Conservation (phyloP, 306 rosid genomes). For the Acacia melanoxylon region DNA sequence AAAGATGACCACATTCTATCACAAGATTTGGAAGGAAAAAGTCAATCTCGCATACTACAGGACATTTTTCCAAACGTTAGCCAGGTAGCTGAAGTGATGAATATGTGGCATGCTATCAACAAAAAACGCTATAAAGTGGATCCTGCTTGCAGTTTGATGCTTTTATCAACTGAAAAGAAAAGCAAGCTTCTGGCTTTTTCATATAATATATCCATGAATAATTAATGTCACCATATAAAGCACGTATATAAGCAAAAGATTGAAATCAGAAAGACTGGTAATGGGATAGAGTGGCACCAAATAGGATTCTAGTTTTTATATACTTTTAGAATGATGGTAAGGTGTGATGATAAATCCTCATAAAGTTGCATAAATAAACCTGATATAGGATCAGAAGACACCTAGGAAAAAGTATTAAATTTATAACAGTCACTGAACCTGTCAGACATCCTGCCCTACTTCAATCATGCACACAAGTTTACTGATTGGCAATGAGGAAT, state of each 20-base stretch:
- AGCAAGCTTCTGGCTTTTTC: neutral
- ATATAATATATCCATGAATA: neutral
- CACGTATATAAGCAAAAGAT: neutral
- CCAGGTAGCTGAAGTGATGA: slow-evolving; percentile 9
- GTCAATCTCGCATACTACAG: neutral
- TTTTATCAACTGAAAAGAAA: neutral
- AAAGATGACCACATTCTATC: slow-evolving; percentile 87
- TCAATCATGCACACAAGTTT: slow-evolving; percentile 8
- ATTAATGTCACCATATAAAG: neutral
- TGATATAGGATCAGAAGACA: slow-evolving; percentile 3
- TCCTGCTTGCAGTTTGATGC: neutral
- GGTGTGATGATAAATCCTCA: neutral
- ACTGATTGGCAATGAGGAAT: slow-evolving; percentile 19
- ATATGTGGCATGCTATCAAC: neutral
- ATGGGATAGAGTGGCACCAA: neutral
- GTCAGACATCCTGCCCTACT: neutral
- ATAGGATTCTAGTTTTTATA: neutral
- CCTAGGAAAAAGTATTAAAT: neutral
- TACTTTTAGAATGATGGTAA: neutral
- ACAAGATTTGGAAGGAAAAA: slow-evolving; percentile 35
- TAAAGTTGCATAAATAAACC: neutral
- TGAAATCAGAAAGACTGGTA: neutral
- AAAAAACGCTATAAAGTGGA: neutral
- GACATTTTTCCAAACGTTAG: slow-evolving; percentile 14
- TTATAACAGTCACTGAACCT: neutral